These are phyloP conservation scores for Calonectria hawksworthii DNA, from an alignment of 2,329 filamentous ascomycete species.

Conservation along the genomic window DNA sequence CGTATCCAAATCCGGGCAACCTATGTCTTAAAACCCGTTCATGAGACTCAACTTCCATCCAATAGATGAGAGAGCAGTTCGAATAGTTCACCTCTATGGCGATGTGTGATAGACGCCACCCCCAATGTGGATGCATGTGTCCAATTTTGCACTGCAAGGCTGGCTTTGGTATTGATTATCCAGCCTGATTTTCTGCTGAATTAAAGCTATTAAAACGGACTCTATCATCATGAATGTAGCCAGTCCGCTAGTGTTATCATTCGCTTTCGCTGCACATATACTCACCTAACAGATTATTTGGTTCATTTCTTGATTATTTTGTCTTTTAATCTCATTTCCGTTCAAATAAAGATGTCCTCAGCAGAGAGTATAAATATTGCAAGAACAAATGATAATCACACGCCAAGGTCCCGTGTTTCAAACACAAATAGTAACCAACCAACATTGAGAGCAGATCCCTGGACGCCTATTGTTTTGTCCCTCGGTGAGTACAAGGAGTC, in stretches of 20 bases:
- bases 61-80: not conserved
- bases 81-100: not conserved
- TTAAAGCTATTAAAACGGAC: not conserved
- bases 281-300: not conserved
- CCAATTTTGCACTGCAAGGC: not conserved
- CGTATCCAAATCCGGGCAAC: not conserved
- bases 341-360: not conserved
- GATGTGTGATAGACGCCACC: not conserved
- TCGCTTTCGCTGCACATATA: not conserved
- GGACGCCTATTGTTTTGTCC: not conserved
- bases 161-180: not conserved
- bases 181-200: not conserved
- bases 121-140: not conserved
- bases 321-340: not conserved
- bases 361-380: not conserved
- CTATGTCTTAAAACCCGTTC: not conserved
- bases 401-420: not conserved
- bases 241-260: accelerated
- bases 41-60: not conserved
- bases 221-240: not conserved
- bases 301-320: not conserved
- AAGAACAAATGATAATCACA: not conserved
- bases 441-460: not conserved
- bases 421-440: not conserved
- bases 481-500: not conserved